phyloP scores from a whole-genome alignment of 805 yeast species.

The Candida easanensis region DNA sequence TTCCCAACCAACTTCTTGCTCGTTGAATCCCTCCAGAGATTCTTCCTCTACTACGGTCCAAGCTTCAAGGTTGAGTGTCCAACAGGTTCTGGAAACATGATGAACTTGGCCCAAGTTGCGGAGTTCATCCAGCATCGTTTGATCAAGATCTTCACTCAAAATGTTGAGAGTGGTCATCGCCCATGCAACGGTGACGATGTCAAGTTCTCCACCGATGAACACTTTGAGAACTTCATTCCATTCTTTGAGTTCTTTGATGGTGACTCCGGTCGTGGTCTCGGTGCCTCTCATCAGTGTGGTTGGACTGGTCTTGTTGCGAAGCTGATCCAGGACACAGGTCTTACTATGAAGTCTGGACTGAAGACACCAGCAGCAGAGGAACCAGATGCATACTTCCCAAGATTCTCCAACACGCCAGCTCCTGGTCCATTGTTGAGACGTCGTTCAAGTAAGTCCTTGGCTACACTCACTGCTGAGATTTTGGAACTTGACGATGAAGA shows the following conservation, averaged over 20 bases:
- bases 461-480: slow-evolving; percentile 64
- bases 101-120: slow-evolving; percentile 86
- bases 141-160: slow-evolving; percentile 70
- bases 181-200: slow-evolving; percentile 77
- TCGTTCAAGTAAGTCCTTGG: slow-evolving; percentile 69
- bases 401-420: slow-evolving; percentile 35
- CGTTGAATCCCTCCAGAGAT: slow-evolving; percentile 84
- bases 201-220: slow-evolving; percentile 58
- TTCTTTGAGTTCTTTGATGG: slow-evolving; percentile 91
- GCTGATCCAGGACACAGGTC: slow-evolving; percentile 86
- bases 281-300: slow-evolving; percentile 93
- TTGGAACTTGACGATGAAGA: slow-evolving; percentile 69
- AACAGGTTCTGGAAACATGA: slow-evolving; percentile 69
- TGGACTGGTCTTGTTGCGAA: slow-evolving; percentile 95
- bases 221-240: slow-evolving; percentile 72
- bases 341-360: slow-evolving; percentile 41
- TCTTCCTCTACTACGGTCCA: slow-evolving; percentile 85
- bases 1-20: slow-evolving; percentile 86
- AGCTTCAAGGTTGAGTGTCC: slow-evolving; percentile 86
- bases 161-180: slow-evolving; percentile 58
- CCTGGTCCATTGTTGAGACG: slow-evolving; percentile 59
- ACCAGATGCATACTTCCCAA: slow-evolving; percentile 24
- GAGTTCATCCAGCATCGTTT: slow-evolving; percentile 86
- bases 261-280: slow-evolving; percentile 91
- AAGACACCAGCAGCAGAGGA: slow-evolving; percentile 14